Base-by-base conservation (phyloP, 305 asterid genomes). In the Fraxinus sp. region DNA sequence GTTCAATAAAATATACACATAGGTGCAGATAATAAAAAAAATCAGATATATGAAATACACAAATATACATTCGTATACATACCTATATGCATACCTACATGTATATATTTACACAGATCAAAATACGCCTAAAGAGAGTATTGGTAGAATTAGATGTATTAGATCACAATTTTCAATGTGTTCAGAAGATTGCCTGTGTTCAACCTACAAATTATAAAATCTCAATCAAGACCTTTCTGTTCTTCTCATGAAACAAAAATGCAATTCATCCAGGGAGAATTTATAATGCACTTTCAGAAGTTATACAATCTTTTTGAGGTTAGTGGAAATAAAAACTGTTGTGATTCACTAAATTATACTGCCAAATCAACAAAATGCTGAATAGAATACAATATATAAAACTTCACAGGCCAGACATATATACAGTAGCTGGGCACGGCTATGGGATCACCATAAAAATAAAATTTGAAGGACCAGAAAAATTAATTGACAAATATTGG, bases 311-410 rank as follows among this genome's bases (percentile, higher is more conserved):
- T 72, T 33, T 16, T 35, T 35, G 26, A 32, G 37, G 44, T 71
- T 33, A 35, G 49, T 6, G 24, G 33, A 33, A 72, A 72, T 16
- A 32, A 33, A 72, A 32, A 72, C 11, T 72, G 26, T 33, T 33
- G 49, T 32, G 76, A 72, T 35, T 32, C 24, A 72, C 46, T 72
- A 33, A 72, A 72, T 72, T 72, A 32, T n/a, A 30, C 39, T 28
- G 35, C 41, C 41, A 70, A 68, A 70, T 70, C 75, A 70, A 70
- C 75, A 70, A 70, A 70, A 70, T 22, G 71, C 71, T 8, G 33
- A 62, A 20, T 68, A 30, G 20, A 68, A 70, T 70, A 32, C 75
- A 14, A 22, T 66, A 24, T 66, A 70, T 16, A 70, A 70, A 70
- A 70, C 75, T 30, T 70, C 75, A 70, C 39, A 70, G 41, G 75